Percentiles rank a stretch among this genome's conserved stretches.
phyloP scores from a whole-genome alignment of 768 basidiomycete species.

The Udeniomyces megalosporus region DNA sequence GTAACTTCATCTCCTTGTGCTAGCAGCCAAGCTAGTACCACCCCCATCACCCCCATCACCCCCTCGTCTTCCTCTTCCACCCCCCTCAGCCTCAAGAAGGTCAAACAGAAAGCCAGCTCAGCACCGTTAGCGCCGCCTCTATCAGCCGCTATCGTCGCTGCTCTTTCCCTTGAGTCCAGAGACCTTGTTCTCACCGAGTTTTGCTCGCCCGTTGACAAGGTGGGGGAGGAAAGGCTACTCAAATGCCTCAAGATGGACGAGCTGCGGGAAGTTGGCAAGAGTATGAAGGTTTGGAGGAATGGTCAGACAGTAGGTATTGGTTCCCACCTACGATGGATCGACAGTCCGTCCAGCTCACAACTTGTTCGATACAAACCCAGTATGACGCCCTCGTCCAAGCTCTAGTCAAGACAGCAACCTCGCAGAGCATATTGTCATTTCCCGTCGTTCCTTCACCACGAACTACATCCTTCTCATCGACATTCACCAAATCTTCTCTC shows the following conservation, averaged over 20 bases:
- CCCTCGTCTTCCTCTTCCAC: no score
- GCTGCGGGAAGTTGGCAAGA: slow-evolving; percentile 23
- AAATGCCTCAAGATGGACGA: slow-evolving; percentile 27
- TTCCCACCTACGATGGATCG: neutral
- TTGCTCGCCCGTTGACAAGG: slow-evolving; percentile 4
- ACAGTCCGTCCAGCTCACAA: neutral
- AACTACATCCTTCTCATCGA: neutral
- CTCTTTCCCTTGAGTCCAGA: slow-evolving; percentile 16
- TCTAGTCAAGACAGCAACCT: neutral
- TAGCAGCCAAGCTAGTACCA: no score
- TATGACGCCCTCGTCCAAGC: neutral
- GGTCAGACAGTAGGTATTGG: slow-evolving; percentile 2
- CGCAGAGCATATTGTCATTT: slow-evolving; percentile 5
- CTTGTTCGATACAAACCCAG: neutral
- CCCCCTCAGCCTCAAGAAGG: no score
- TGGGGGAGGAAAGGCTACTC: slow-evolving; percentile 27
- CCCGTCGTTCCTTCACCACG: neutral
- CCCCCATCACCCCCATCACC: no score
- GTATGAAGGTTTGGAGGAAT: slow-evolving; percentile 19
- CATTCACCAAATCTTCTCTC: neutral
- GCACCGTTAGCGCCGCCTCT: neutral
- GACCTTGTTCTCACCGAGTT: slow-evolving; percentile 5
- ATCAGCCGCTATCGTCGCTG: neutral
- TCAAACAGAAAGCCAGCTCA: neutral
- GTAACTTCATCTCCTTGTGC: no score